Evolutionary conservation across 2,329 filamentous ascomycete genomes (phyloP), one percentile per base, ranked within the genome.

Genomic region (Ilyonectria destructans): DNA sequence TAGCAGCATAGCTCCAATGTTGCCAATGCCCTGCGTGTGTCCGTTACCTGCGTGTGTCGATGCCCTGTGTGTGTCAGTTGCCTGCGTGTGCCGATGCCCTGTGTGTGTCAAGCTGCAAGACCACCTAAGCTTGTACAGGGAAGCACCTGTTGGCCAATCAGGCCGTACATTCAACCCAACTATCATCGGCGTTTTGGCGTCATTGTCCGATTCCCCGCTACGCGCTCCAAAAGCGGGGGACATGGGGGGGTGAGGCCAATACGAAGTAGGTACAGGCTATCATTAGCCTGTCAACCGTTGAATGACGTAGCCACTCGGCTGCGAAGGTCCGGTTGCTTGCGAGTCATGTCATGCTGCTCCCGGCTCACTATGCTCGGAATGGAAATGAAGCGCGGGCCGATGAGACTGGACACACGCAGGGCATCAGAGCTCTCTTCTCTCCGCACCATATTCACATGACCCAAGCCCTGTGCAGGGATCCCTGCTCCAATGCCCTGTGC

Each of bases 371-470:
- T 52, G 17, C 26, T 31, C 7, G 19, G 26, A 23, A 19, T 37
- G 52, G 52, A 56, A 40, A 29, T 40, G 19, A 23, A 15, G 17
- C 26, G 26, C 40, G 56, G 29, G 57, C 68, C 61, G 65, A 21
- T 55, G 56, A 64, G 51, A 49, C 37, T 57, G 21, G 46, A 61
- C 63, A 70, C 74, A 76, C 73, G 70, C 74, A 76, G 76, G 74
- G 68, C 73, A 73, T 43, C 26, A 26, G 6, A 6, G 5, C 26
- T 26, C 3, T 4, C 23, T 3, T 26, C 26, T 58, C 55, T 46
- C 55, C 37, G 46, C 55, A 58, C n/a, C 8, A 6, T 4, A 6
- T 8, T 51, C 23, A 52, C 64, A 65, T 33, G 55, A 57, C 31
- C 13, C 23, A 46, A 6, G 40, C n/a, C 40, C 15, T 33, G 26